Base-by-base conservation (phyloP, 2,329 filamentous ascomycete species). In the Nigrospora sphaerica region DNA sequence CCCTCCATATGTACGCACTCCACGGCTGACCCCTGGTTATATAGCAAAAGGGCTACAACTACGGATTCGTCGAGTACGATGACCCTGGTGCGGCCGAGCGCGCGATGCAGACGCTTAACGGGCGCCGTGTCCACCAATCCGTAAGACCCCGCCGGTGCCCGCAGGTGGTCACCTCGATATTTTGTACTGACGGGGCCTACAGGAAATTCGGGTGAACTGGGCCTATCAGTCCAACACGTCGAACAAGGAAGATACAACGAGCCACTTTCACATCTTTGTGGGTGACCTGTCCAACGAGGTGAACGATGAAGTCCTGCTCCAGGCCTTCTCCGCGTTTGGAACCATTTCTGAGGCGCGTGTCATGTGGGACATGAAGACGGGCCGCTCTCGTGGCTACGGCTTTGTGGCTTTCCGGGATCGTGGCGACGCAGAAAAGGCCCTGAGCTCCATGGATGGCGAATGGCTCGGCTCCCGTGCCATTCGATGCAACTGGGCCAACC, bases 321-420 rank as follows among this genome's bases (percentile, higher is more conserved):
- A 96, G 68, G 93, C 93, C 12, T 98, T 98, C 70, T 95, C 89
- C 41, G 89, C 89, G 39, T 98, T 97, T 66, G 93, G 93, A 36
- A 88, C 84, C 12, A 91, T 98, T 42, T 98, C 93, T 3, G 93
- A 98, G 69, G 93, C 93, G 49, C 90, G 93, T 60, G 93, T 98
- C 54, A 98, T 98, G 93, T 98, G 93, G 93, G 93, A 98, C 67
- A 98, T 98, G 93, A 98, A 98, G 79, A 98, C 93, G 33, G 93
- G 93, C 56, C 85, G 93, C 53, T 97, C 93, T 55, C 88, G 93
- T 64, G 93, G 93, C 50, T 98, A 98, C 62, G 93, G 93, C 12
- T 98, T 98, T 63, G 92, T 97, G 57, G 93, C 93, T 42, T 98
- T 95, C 79, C 87, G 92, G 52, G 93, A 98, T 53, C 88, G 92